Conservation (phyloP, 148 eudicot species). For the Mesembryanthemum crystallinum region DNA sequence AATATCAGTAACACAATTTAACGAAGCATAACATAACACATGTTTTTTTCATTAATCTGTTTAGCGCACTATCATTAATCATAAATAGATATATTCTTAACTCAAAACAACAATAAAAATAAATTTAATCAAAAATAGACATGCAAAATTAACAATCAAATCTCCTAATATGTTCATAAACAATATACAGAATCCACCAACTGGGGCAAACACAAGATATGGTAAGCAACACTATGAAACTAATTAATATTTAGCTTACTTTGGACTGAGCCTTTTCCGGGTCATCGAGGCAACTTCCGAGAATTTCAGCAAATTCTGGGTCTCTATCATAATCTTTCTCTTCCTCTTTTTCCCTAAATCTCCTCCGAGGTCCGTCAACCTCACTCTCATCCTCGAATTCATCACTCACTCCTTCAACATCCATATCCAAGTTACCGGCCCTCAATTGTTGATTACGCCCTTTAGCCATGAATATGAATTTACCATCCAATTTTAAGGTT, state of each 20-base stretch:
- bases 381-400: slow-evolving; percentile 47
- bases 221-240: background rate
- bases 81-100: background rate
- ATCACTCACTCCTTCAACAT: slow-evolving; percentile 23
- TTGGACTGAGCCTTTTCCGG: slow-evolving; percentile 69
- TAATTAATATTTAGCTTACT: slow-evolving; percentile 34
- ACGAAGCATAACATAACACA: background rate
- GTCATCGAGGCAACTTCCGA: slow-evolving; percentile 74
- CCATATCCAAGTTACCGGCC: slow-evolving; percentile 25
- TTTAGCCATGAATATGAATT: slow-evolving; percentile 9
- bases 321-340: slow-evolving; percentile 75
- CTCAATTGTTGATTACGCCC: slow-evolving; percentile 24
- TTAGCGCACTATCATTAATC: background rate
- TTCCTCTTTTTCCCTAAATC: slow-evolving; percentile 40
- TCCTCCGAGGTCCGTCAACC: slow-evolving; percentile 36
- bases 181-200: background rate
- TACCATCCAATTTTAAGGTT: background rate
- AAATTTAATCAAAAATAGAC: background rate
- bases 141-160: background rate
- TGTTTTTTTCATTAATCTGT: too few species aligned
- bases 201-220: background rate
- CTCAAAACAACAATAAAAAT: too few species aligned
- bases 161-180: background rate
- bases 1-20: slow-evolving; percentile 5
- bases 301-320: slow-evolving; percentile 89